A percentile compares a stretch with the other conserved stretches of the same genome.
Conservation (phyloP, 2,329 filamentous ascomycete genomes). For the Cordyceps tenuipes region DNA sequence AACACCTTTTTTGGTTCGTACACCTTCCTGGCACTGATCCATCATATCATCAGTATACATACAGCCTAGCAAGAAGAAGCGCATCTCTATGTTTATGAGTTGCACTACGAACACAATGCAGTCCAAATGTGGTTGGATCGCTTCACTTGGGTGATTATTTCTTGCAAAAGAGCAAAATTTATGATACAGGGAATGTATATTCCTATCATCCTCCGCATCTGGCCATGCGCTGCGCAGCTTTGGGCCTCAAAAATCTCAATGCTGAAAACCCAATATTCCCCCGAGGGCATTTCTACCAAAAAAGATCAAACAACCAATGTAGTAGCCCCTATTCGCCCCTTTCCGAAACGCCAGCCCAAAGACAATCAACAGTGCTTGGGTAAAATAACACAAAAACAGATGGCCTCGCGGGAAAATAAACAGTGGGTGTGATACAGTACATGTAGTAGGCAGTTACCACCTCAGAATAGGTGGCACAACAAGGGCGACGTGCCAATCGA, state of each 20-base stretch:
- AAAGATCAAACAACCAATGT: constrained; percentile 9
- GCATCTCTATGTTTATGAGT: no score
- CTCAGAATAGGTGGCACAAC: background rate
- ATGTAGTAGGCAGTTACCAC: background rate
- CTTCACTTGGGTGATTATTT: no score
- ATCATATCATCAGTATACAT: no score
- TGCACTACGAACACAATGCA: no score
- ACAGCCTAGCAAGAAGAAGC: no score
- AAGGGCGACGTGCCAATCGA: background rate
- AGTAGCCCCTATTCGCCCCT: constrained; percentile 12
- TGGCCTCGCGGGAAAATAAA: background rate
- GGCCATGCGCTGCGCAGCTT: constrained; percentile 3
- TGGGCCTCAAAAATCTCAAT: constrained; percentile 7
- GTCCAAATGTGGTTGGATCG: no score
- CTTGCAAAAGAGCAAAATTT: background rate
- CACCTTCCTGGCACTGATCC: no score
- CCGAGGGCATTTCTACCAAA: background rate
- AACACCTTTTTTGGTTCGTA: background rate
- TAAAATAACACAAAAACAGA: background rate
- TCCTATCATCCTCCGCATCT: background rate
- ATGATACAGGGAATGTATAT: background rate
- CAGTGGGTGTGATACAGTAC: background rate
- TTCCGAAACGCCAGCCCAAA: constrained; percentile 15
- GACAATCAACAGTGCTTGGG: background rate
- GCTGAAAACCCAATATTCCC: constrained; percentile 3